phyloP scores from a whole-genome alignment of 2,329 filamentous ascomycete genomes.

The Incumbomyces delicatus region DNA sequence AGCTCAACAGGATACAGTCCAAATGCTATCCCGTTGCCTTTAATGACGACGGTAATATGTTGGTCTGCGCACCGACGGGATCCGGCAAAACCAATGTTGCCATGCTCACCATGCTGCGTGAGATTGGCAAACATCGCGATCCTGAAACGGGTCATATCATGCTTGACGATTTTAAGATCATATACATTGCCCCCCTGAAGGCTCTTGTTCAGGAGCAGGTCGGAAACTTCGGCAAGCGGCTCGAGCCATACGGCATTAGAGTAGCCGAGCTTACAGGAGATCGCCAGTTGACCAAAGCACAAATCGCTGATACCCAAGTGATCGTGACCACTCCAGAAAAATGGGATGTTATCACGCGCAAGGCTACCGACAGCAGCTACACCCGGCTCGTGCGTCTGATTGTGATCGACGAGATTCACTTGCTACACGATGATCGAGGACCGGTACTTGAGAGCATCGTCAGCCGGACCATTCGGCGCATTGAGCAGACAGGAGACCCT shows the following conservation, averaged over 20 bases:
- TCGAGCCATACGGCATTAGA: slow-evolving; percentile 82
- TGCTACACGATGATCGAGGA: slow-evolving; percentile 93
- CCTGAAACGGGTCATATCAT: slow-evolving; percentile 85
- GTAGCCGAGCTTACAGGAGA: slow-evolving; percentile 97
- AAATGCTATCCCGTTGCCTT: slow-evolving; percentile 89
- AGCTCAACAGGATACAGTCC: slow-evolving; percentile 91
- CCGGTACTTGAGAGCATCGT: slow-evolving; percentile 96
- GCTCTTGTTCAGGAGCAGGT: slow-evolving; percentile 96
- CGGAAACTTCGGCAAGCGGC: slow-evolving; percentile 85
- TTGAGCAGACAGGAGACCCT: slow-evolving; percentile 86
- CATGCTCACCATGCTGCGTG: slow-evolving; percentile 91
- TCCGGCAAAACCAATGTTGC: slow-evolving; percentile 98
- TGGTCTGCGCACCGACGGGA: slow-evolving; percentile 92
- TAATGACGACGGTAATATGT: slow-evolving; percentile 89
- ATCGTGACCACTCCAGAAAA: slow-evolving; percentile 98
- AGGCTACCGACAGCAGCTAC: slow-evolving; percentile 92
- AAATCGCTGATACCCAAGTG: slow-evolving; percentile 94
- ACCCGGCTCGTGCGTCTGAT: slow-evolving; percentile 93
- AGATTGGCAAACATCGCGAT: slow-evolving; percentile 91
- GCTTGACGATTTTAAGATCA: slow-evolving; percentile 93
- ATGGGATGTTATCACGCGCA: slow-evolving; percentile 97
- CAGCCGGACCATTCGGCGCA: slow-evolving; percentile 81
- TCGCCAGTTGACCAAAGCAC: slow-evolving; percentile 94
- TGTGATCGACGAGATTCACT: slow-evolving; percentile 95
- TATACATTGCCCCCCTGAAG: slow-evolving; percentile 94